phyloP scores from a whole-genome alignment of 1,284 basidiomycete species.

The Cutaneotrichosporon mucoides region DNA sequence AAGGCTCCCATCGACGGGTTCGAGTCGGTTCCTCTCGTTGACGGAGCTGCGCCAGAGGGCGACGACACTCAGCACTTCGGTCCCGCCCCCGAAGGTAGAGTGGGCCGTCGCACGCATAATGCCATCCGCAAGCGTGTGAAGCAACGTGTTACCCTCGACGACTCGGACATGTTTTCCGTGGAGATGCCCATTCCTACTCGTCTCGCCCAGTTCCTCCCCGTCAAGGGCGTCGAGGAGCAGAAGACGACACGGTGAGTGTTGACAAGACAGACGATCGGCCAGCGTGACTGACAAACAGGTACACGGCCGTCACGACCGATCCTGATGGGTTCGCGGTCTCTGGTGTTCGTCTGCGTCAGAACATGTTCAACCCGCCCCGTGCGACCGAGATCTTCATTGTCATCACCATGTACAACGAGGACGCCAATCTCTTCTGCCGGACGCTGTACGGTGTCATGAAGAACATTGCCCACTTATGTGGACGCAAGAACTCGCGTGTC shows the following conservation, averaged over 20 bases:
- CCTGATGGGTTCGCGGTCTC: constrained; percentile 86
- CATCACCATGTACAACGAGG: constrained; percentile 96
- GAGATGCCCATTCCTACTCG: constrained; percentile 79
- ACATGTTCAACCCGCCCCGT: constrained; percentile 61
- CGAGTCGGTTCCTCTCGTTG: constrained; percentile 15
- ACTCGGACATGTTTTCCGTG: constrained; percentile 78
- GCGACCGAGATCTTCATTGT: constrained; percentile 90
- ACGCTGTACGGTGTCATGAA: constrained; percentile 95
- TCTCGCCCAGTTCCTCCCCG: constrained; percentile 65
- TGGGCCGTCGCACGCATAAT: constrained; percentile 57
- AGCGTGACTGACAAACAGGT: constrained; percentile 40
- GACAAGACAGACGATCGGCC: too few relatives aligned
- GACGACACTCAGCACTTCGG: constrained; percentile 67
- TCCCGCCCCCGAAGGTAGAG: constrained; percentile 73
- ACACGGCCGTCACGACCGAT: constrained; percentile 84
- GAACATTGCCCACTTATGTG: constrained; percentile 84
- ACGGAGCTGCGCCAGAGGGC: constrained; percentile 19
- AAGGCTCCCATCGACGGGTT: constrained; percentile 18
- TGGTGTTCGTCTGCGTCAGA: constrained; percentile 81
- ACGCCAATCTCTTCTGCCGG: constrained; percentile 87
- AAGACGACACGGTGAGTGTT: constrained; percentile 64
- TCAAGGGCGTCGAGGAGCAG: constrained; percentile 77
- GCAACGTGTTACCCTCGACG: constrained; percentile 50
- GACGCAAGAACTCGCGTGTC: constrained; percentile 85
- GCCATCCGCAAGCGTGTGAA: constrained; percentile 44